Evolutionary conservation across 176 grass and related monocot species (phyloP).

Genomic region (Musa schizocarpa): DNA sequence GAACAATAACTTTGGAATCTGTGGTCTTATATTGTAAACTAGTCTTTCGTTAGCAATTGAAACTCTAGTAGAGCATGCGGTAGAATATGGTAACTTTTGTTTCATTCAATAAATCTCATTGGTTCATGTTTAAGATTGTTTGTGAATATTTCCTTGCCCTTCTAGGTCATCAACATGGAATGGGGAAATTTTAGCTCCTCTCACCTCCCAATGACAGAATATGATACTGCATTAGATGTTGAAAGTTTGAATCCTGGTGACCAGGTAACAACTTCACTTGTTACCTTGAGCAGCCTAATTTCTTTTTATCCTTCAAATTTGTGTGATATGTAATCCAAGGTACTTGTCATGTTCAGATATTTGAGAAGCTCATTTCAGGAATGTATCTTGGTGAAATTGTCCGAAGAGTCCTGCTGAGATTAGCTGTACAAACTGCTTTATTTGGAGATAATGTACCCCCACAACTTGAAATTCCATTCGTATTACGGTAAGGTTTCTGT

Average conservation of each 20-base stretch:
- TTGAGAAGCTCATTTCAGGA: constrained; percentile 21
- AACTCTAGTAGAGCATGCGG: not conserved
- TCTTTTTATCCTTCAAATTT: not conserved
- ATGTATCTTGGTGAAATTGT: constrained; percentile 21
- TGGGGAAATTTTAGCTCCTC: constrained; percentile 13
- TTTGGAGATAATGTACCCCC: constrained; percentile 12
- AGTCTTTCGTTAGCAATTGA: not conserved
- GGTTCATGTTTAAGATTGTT: not conserved
- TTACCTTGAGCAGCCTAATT: not conserved
- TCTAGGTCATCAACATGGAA: constrained; percentile 23
- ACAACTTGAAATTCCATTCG: constrained; percentile 13
- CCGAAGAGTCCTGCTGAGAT: constrained; percentile 15
- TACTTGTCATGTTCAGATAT: not conserved
- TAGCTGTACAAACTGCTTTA: constrained; percentile 15
- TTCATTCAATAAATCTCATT: not conserved
- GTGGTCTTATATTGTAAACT: too few species aligned
- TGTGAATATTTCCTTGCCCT: not conserved
- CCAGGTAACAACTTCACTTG: not conserved
- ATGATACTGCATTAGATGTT: constrained; percentile 6
- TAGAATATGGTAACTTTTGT: not conserved
- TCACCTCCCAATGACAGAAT: constrained; percentile 9
- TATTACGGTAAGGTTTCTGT: constrained; percentile 5
- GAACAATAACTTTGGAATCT: not conserved
- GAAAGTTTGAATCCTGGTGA: constrained; percentile 22
- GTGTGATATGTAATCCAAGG: not conserved